A percentile compares a stretch with the other conserved stretches of the same genome.
phyloP scores from a whole-genome alignment of 2,329 filamentous ascomycete species.

The Claviceps sp. region DNA sequence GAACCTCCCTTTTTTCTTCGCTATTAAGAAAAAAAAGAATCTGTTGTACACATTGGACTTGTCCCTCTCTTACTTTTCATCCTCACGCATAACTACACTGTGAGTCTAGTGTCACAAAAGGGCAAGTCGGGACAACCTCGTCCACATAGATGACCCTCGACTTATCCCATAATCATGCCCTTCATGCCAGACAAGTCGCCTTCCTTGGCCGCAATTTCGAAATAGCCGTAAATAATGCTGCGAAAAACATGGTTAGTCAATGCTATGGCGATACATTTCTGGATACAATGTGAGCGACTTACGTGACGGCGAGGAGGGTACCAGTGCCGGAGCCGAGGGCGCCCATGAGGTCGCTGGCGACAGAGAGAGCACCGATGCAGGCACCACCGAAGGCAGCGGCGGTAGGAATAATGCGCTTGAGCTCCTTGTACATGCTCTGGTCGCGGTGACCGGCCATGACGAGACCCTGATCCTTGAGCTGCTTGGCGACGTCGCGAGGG shows the following conservation, averaged over 20 bases:
- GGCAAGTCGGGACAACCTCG: background rate
- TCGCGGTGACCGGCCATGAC: conserved; percentile 99
- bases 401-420: conserved; percentile 97
- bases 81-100: background rate
- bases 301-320: conserved; percentile 97
- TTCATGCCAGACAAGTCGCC: conserved; percentile 81
- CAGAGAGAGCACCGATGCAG: conserved; percentile 94
- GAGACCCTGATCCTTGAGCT: conserved; percentile 98
- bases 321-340: conserved; percentile 93
- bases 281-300: conserved; percentile 37
- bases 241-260: background rate
- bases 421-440: conserved; percentile 99
- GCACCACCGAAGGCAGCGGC: conserved; percentile 97
- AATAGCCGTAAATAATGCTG: conserved; percentile 98
- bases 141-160: background rate
- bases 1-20: background rate
- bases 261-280: no score
- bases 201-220: conserved; percentile 98
- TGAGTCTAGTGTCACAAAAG: background rate
- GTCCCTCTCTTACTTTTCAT: background rate
- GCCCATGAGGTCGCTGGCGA: conserved; percentile 88
- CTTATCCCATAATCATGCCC: conserved; percentile 58
- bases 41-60: conserved; percentile 6
- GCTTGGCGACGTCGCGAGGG: conserved; percentile 96
- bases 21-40: background rate